Base-by-base conservation (phyloP, 257 asterid genomes). In the Jaltomata sinuosa region DNA sequence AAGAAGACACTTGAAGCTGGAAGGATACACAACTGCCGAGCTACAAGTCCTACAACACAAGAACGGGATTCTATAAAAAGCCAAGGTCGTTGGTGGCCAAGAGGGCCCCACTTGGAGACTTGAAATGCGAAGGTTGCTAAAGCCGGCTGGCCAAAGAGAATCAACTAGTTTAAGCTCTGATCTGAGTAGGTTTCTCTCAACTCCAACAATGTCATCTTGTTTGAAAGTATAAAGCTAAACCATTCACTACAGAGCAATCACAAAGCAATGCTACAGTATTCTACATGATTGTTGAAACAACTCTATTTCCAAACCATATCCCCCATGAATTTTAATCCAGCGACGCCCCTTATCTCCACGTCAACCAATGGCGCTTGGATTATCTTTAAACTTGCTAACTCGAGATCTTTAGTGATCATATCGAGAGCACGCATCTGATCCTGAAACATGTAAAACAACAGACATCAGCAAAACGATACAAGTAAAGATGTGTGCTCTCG, bases 281-380 rank as follows among this genome's bases (percentile, higher is more conserved):
- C 76, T 16, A 67, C 29, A 34, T 19, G 4, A 34, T 36, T 19
- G 49, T 68, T 76, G 40, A 16, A 49, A 76, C 40, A 76, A 76
- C 16, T 76, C 91, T 88, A 94, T 86, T 86, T 85, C 98, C 95
- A 91, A 76, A 94, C 86, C 19, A 84, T n/a, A 86, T 91, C 92
- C 19, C 98, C 97, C 93, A 92, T 89, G 83, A 87, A 92, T 62
- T 87, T 89, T 85, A 94, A 94, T 21, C 93, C 98, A 6, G 95
- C 91, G 49, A 92, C 90, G 3, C 97, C 95, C 86, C 95, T 90
- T 81, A 93, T 90, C 88, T 93, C 97, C 32, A 90, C 91, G 84
- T 94, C 97, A 71, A 90, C 84, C 84, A 93, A 83, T 61, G 94
- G 94, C 42, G 93, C 88, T 65, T 89, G 83, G 78, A 92, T 81